Percentiles rank a stretch among this genome's conserved stretches.
phyloP scores from a whole-genome alignment of 2,329 filamentous ascomycete genomes.

The Calonectria leucothoes region DNA sequence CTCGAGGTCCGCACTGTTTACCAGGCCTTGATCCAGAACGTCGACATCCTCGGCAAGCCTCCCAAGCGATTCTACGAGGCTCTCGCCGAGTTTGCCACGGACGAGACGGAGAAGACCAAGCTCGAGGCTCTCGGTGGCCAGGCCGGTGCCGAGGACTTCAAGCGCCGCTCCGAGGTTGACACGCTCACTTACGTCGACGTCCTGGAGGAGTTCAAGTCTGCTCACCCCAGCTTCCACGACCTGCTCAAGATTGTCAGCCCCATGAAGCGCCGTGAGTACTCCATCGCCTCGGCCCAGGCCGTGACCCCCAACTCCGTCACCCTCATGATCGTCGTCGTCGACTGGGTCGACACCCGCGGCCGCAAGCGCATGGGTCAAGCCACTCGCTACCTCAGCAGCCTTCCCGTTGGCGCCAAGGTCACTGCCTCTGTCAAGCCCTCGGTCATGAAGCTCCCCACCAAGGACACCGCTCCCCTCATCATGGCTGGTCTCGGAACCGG shows the following conservation, averaged over 20 bases:
- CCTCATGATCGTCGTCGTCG: conserved; percentile 96
- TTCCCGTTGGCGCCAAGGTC: conserved; percentile 80
- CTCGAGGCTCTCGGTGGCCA: conserved; percentile 81
- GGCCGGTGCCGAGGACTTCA: conserved; percentile 90
- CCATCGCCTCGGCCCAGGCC: conserved; percentile 97
- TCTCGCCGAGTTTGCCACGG: conserved; percentile 85
- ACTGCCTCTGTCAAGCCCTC: conserved; percentile 97
- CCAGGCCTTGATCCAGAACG: conserved; percentile 90
- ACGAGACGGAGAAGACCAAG: conserved; percentile 84
- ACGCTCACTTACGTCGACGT: conserved; percentile 92
- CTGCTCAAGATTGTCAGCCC: conserved; percentile 88
- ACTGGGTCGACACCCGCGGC: conserved; percentile 91
- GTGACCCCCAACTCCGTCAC: conserved; percentile 91
- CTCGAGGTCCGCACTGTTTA: conserved; percentile 92
- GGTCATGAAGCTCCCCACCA: conserved; percentile 96
- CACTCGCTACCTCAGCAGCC: conserved; percentile 85
- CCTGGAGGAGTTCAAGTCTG: conserved; percentile 88
- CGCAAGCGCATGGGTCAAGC: conserved; percentile 93
- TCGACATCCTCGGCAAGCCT: conserved; percentile 96
- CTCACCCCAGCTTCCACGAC: conserved; percentile 88
- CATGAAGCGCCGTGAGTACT: conserved; percentile 97
- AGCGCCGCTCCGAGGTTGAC: conserved; percentile 90
- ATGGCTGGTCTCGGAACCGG: conserved; percentile 99
- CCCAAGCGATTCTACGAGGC: conserved; percentile 98
- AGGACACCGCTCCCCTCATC: conserved; percentile 92